These are phyloP conservation scores for Gleditsia sinensis DNA, from an alignment of 306 rosid genomes.

Conservation along the genomic window DNA sequence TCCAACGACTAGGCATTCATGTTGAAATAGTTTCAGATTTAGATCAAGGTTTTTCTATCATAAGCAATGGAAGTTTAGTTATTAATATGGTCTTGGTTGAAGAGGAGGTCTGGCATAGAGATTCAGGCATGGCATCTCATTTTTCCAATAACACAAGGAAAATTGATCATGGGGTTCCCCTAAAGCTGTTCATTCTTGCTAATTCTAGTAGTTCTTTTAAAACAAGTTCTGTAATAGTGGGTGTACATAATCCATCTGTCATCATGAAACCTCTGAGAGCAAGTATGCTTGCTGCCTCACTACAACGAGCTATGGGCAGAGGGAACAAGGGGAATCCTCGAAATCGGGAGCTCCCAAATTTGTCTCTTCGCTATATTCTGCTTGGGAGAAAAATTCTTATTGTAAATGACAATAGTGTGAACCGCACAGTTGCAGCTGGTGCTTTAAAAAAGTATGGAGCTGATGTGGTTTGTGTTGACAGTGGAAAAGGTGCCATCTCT, in stretches of 20 bases:
- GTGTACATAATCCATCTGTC: conserved; percentile 47
- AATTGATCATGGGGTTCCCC: conserved; percentile 43
- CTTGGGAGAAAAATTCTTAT: conserved; percentile 79
- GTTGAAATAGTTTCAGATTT: conserved; percentile 72
- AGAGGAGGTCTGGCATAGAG: conserved; percentile 84
- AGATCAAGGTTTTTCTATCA: conserved; percentile 56
- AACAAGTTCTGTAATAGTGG: conserved; percentile 37
- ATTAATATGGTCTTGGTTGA: conserved; percentile 72
- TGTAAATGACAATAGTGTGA: conserved; percentile 88
- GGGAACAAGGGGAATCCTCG: conserved; percentile 67
- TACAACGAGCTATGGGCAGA: conserved; percentile 76
- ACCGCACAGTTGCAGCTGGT: conserved; percentile 89
- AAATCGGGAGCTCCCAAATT: conserved; percentile 69
- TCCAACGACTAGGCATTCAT: conserved; percentile 77
- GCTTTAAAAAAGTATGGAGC: conserved; percentile 93
- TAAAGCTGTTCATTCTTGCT: conserved; percentile 74
- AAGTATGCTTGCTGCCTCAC: conserved; percentile 91
- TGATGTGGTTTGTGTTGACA: conserved; percentile 76
- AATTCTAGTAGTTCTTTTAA: conserved; percentile 57
- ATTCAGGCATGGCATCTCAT: conserved; percentile 45
- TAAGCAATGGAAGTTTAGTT: conserved; percentile 45
- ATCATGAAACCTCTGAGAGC: conserved; percentile 85
- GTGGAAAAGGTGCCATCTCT: conserved; percentile 74
- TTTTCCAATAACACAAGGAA: conserved; percentile 49
- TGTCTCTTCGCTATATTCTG: conserved; percentile 74